phyloP scores from a whole-genome alignment of 2,329 filamentous ascomycete species.

The Fusarium paranaense region DNA sequence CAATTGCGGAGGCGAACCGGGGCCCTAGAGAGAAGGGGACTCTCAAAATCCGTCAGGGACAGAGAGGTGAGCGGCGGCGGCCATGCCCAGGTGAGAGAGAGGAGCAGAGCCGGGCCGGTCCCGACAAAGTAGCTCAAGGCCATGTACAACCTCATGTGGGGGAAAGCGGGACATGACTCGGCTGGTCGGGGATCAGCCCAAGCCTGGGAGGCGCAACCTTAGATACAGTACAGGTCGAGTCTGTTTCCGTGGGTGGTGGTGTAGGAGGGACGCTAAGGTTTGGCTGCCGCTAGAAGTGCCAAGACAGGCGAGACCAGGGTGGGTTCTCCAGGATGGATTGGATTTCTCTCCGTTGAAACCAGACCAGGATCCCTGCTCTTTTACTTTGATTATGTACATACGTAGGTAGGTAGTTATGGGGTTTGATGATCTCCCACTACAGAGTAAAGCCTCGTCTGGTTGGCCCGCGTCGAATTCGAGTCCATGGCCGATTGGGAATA shows the following conservation, averaged over 20 bases:
- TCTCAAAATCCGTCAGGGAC: neutral
- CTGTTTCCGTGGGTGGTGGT: neutral
- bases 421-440: neutral
- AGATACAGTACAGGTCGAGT: neutral
- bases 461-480: neutral
- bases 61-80: constrained; percentile 1
- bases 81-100: constrained; percentile 9
- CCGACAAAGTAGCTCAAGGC: constrained; percentile 11
- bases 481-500: constrained; percentile 13
- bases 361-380: neutral
- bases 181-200: constrained; percentile 19
- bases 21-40: neutral
- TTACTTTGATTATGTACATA: neutral
- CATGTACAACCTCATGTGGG: constrained; percentile 33
- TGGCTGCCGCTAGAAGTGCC: constrained; percentile 23
- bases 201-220: neutral
- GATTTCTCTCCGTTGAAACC: neutral
- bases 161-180: constrained; percentile 42
- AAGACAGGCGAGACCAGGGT: constrained; percentile 22
- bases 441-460: neutral
- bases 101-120: constrained; percentile 28
- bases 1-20: constrained; percentile 7
- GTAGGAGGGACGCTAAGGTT: neutral
- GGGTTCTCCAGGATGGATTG: neutral
- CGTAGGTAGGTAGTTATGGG: neutral